Conservation (phyloP, 2,329 filamentous ascomycete genomes). For the Pyrenophora tritici-repentis region DNA sequence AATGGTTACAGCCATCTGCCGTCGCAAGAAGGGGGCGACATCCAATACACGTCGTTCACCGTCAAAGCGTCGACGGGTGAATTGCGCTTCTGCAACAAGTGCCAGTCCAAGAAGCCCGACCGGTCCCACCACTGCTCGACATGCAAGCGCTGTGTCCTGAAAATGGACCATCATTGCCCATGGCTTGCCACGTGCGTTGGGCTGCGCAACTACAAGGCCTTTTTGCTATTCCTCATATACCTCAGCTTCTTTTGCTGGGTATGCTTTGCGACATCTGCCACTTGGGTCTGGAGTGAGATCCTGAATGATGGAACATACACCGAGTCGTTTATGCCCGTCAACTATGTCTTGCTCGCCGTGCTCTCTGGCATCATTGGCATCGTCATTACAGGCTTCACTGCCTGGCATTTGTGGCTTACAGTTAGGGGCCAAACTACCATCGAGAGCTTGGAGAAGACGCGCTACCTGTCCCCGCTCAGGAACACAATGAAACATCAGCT, state of each 20-base stretch:
- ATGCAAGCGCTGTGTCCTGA: conserved; percentile 90
- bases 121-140: conserved; percentile 96
- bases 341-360: conserved; percentile 86
- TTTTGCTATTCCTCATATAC: conserved; percentile 89
- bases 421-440: conserved; percentile 86
- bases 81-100: conserved; percentile 94
- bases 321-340: conserved; percentile 81
- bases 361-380: conserved; percentile 89
- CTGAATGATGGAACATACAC: conserved; percentile 70
- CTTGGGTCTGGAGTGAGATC: conserved; percentile 87
- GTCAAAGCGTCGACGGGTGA: conserved; percentile 85
- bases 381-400: conserved; percentile 85
- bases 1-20: conserved; percentile 79
- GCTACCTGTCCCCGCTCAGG: conserved; percentile 82
- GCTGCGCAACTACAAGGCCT: conserved; percentile 92
- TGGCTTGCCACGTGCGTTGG: conserved; percentile 97
- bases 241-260: conserved; percentile 84
- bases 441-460: conserved; percentile 92
- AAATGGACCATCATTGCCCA: conserved; percentile 99
- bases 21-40: conserved; percentile 63
- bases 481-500: conserved; percentile 70
- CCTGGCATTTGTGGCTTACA: conserved; percentile 87
- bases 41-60: conserved; percentile 75
- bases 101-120: conserved; percentile 91
- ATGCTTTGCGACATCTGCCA: conserved; percentile 74